Base-by-base conservation (phyloP, 2,329 filamentous ascomycete genomes). In the Coccinonectria pachysandricola region DNA sequence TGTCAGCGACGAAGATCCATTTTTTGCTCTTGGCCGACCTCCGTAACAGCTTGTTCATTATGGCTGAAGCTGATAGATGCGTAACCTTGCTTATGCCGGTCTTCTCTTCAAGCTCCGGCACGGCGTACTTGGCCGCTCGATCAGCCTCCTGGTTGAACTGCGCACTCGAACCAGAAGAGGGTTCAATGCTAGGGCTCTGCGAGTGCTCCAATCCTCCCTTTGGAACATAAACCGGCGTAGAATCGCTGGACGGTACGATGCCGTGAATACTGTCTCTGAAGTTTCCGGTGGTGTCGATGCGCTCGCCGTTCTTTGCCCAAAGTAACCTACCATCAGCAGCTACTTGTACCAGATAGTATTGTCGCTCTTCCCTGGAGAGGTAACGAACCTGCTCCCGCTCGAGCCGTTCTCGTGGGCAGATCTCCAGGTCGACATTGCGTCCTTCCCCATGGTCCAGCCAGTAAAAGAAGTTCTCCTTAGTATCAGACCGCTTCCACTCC, bases 1-100 rank as follows among this genome's bases (percentile, higher is more conserved):
- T 88, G 54, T 94, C 86, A 13, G 81, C 79, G 6, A 87, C 86
- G 45, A 93, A 95, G 38, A 94, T 92, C 87, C 87, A 94, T 4
- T 82, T 91, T 46, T 88, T 87, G 36, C 85, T 85, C 52, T 77
- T 81, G 19, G 86, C 80, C 0, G 80, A 77, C 37, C 83, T 79
- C 34, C 82, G 73, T 10, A 91, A 64, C 5, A 93, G 63, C 37
- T 81, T 79, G 52, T 91, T 84, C 50, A 88, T 71, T 4, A 93
- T 66, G 1, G 79, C 77, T 1, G 78, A 72, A 2, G 79, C 72
- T 5, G 72, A 81, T 3, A 86, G 62, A 44, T 85, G 74, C 24
- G 68, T 71, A 9, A 66, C 50, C 37, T 61, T 65, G 34, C 58
- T 56, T 15, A 61, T 19, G 12, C 77, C 74, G 32, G 70, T 74